These are phyloP conservation scores for Centrapalus pauciflorus DNA, from an alignment of 129 eudicot genomes.

Conservation along the genomic window DNA sequence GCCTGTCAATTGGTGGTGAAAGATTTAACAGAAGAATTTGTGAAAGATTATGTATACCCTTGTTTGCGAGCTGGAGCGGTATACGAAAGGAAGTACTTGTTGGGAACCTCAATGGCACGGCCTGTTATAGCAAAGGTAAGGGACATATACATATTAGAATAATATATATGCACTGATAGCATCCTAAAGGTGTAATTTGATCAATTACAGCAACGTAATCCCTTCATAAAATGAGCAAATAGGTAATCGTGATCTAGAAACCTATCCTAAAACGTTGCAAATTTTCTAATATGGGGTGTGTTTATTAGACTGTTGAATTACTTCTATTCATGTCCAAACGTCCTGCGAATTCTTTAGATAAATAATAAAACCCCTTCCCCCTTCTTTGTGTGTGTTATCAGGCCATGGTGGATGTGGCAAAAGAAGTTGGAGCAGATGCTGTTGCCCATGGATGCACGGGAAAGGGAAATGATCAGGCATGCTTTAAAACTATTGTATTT, in stretches of 20 bases:
- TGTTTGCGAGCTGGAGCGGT: constrained; percentile 96
- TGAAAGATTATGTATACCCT: constrained; percentile 77
- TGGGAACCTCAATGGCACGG: constrained; percentile 98
- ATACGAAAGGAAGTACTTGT: constrained; percentile 87
- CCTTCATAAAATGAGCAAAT: too few species aligned
- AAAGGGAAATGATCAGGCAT: constrained; percentile 97
- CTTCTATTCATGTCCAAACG: too few species aligned
- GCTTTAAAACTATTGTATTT: not conserved
- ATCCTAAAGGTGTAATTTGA: not conserved
- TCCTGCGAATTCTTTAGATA: too few species aligned
- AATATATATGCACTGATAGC: not conserved
- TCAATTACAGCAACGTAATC: not conserved
- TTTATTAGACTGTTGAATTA: too few species aligned
- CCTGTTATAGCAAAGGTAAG: constrained; percentile 97
- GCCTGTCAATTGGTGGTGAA: constrained; percentile 92
- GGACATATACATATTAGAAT: not conserved
- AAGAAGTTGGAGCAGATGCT: constrained; percentile 99
- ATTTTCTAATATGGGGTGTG: too few species aligned
- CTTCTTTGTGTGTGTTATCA: too few species aligned
- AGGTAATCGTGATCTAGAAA: too few species aligned
- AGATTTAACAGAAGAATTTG: constrained; percentile 94
- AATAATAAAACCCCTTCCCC: too few species aligned
- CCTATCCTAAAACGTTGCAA: too few species aligned
- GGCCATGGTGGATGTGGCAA: constrained; percentile 99
- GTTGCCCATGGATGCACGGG: constrained; percentile 99